A percentile compares a stretch with the other conserved stretches of the same genome.
These are phyloP conservation scores for Epichloe hybrida DNA, from an alignment of 2,329 filamentous ascomycete species.

Conservation along the genomic window DNA sequence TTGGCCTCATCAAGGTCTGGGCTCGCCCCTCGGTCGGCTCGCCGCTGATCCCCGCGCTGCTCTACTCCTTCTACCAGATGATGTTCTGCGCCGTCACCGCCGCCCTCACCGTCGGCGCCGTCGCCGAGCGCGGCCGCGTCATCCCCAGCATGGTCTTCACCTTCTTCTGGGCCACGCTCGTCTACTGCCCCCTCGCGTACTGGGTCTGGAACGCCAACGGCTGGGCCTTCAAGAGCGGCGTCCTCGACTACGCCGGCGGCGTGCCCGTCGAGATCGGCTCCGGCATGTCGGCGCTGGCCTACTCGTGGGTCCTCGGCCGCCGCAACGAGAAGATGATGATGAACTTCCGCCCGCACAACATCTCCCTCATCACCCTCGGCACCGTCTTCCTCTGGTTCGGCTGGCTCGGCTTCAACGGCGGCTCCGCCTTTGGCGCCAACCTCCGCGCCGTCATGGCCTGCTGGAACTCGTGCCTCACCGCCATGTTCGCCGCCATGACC, in stretches of 20 bases:
- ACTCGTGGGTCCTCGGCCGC: slow-evolving; percentile 88
- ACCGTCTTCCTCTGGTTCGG: slow-evolving; percentile 96
- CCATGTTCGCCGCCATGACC: slow-evolving; percentile 80
- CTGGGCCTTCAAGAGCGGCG: slow-evolving; percentile 82
- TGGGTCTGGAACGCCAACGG: slow-evolving; percentile 95
- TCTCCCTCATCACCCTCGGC: slow-evolving; percentile 89
- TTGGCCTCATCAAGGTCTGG: slow-evolving; percentile 75
- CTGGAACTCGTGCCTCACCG: slow-evolving; percentile 94
- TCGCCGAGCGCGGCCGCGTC: slow-evolving; percentile 86
- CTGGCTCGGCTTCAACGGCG: slow-evolving; percentile 98
- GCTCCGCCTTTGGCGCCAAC: slow-evolving; percentile 87
- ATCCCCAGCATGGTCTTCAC: slow-evolving; percentile 89
- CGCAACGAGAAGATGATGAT: slow-evolving; percentile 99
- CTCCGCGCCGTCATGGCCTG: slow-evolving; percentile 88
- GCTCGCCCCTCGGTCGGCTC: slow-evolving; percentile 78
- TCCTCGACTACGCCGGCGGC: slow-evolving; percentile 91
- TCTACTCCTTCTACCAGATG: slow-evolving; percentile 97
- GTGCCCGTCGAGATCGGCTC: slow-evolving; percentile 96
- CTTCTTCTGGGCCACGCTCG: slow-evolving; percentile 92
- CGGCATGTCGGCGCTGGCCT: slow-evolving; percentile 83
- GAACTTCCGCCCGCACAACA: slow-evolving; percentile 98
- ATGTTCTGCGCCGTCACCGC: slow-evolving; percentile 93
- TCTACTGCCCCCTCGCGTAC: slow-evolving; percentile 93
- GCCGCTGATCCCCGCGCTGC: slow-evolving; percentile 72
- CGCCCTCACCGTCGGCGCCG: slow-evolving; percentile 80